Conservation (phyloP, 495 filamentous ascomycete species). For the Tuber aestivum region DNA sequence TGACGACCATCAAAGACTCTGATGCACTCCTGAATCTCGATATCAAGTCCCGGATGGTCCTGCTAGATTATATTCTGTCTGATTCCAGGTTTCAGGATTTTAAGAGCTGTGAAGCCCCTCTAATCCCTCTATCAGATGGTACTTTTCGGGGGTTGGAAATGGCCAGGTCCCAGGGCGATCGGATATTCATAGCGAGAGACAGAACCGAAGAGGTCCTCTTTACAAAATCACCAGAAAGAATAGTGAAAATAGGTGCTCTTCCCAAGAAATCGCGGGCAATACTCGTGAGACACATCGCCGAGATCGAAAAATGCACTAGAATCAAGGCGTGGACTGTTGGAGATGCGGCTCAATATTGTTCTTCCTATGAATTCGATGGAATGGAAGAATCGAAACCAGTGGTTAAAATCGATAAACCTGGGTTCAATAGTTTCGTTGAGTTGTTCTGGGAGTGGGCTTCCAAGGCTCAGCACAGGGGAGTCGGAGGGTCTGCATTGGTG, state of each 20-base stretch:
- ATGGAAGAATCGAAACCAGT: not conserved
- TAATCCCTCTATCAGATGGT: conserved; percentile 25
- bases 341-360: conserved; percentile 33
- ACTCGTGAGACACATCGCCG: conserved; percentile 8
- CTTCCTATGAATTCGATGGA: conserved; percentile 17
- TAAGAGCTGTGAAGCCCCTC: conserved; percentile 23
- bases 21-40: conserved; percentile 5
- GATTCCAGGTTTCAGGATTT: conserved; percentile 24
- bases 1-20: conserved; percentile 16
- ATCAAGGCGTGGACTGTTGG: conserved; percentile 20
- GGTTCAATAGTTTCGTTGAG: conserved; percentile 23
- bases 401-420: conserved; percentile 14
- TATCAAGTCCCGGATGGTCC: conserved; percentile 1
- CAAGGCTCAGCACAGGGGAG: not conserved
- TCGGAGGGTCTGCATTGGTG: not conserved
- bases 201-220: conserved; percentile 20
- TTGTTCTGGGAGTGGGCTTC: conserved; percentile 32
- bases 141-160: conserved; percentile 20
- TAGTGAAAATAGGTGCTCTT: conserved; percentile 10
- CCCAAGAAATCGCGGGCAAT: not conserved
- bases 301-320: conserved; percentile 13
- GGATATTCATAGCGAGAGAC: conserved; percentile 18
- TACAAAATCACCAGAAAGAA: conserved; percentile 15
- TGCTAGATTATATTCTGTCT: conserved; percentile 35
- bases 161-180: conserved; percentile 1